These are phyloP conservation scores for Metschnikowia picachoensis DNA, from an alignment of 805 yeast species.

Conservation along the genomic window DNA sequence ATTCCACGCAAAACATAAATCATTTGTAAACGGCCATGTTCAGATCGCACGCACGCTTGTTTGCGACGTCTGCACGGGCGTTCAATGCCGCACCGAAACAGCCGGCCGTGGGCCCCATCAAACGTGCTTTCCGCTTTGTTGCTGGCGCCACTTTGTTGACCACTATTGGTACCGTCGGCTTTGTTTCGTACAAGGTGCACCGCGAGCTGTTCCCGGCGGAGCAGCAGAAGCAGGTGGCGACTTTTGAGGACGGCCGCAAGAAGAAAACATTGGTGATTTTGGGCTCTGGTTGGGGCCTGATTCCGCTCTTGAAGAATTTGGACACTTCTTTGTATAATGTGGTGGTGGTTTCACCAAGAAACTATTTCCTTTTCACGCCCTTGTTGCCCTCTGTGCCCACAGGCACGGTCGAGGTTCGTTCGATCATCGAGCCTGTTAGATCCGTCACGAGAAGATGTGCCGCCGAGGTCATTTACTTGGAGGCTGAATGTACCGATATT, in stretches of 20 bases:
- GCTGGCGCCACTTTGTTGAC: conserved; percentile 45
- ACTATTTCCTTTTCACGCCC: conserved; percentile 95
- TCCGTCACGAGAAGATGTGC: conserved; percentile 74
- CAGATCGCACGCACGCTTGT: conserved; percentile 19
- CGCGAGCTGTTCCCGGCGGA: conserved; percentile 57
- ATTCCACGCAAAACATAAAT: not conserved
- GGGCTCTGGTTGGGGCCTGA: conserved; percentile 95
- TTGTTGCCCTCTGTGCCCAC: conserved; percentile 91
- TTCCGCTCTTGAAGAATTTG: conserved; percentile 75
- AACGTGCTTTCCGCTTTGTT: conserved; percentile 46
- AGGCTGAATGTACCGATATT: conserved; percentile 84
- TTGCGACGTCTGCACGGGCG: conserved; percentile 22
- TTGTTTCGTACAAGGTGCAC: conserved; percentile 51
- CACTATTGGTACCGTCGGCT: conserved; percentile 53
- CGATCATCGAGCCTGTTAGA: conserved; percentile 92
- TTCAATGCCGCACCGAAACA: conserved; percentile 17
- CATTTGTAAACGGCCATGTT: conserved; percentile 9
- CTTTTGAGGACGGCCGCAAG: conserved; percentile 52
- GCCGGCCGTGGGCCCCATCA: conserved; percentile 26
- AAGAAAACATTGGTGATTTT: conserved; percentile 74
- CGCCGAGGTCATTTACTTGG: conserved; percentile 78
- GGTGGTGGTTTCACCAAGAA: conserved; percentile 87
- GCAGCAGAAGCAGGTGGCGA: conserved; percentile 58
- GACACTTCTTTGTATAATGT: conserved; percentile 88
- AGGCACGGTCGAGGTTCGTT: conserved; percentile 84